Percentiles rank a stretch among this genome's conserved stretches.
Evolutionary conservation across 1,139 yeast genomes (phyloP).

Genomic region (Geotrichum fermentans): DNA sequence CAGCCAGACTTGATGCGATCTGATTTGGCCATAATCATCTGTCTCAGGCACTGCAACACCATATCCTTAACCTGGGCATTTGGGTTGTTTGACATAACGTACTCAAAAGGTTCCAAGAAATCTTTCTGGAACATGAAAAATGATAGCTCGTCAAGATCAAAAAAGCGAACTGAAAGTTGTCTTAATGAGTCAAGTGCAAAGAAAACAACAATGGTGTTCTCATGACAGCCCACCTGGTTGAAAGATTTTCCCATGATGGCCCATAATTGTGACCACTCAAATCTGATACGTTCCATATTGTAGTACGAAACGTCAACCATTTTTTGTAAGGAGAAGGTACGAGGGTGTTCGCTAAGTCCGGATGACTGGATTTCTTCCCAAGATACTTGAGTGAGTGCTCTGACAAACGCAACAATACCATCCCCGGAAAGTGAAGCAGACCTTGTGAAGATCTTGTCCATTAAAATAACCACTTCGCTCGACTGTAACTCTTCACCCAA

Average conservation of each 20-base stretch:
- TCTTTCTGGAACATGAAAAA: conserved; percentile 95
- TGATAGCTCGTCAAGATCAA: conserved; percentile 87
- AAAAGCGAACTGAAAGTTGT: conserved; percentile 86
- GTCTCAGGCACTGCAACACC: conserved; percentile 85
- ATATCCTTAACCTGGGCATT: conserved; percentile 75
- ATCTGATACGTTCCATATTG: conserved; percentile 92
- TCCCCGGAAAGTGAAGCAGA: conserved; percentile 76
- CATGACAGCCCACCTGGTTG: conserved; percentile 76
- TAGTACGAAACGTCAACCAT: conserved; percentile 96
- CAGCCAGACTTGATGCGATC: conserved; percentile 84
- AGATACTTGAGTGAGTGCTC: conserved; percentile 80
- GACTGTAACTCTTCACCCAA: conserved; percentile 60
- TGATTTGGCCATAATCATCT: conserved; percentile 77
- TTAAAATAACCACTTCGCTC: conserved; percentile 75
- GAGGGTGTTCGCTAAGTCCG: conserved; percentile 73
- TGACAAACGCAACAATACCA: conserved; percentile 81
- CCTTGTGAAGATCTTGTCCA: conserved; percentile 82
- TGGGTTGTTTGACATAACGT: conserved; percentile 63
- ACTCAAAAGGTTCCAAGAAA: conserved; percentile 85
- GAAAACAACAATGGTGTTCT: conserved; percentile 69
- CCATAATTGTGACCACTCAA: conserved; percentile 98
- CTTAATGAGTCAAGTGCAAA: conserved; percentile 93
- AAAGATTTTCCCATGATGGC: conserved; percentile 86
- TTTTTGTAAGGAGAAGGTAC: conserved; percentile 88
- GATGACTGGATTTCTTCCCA: conserved; percentile 89